Evolutionary conservation across 1,284 basidiomycete species (phyloP), one percentile per base, ranked within the genome.

Genomic region (Hypsizygus ulmarius): DNA sequence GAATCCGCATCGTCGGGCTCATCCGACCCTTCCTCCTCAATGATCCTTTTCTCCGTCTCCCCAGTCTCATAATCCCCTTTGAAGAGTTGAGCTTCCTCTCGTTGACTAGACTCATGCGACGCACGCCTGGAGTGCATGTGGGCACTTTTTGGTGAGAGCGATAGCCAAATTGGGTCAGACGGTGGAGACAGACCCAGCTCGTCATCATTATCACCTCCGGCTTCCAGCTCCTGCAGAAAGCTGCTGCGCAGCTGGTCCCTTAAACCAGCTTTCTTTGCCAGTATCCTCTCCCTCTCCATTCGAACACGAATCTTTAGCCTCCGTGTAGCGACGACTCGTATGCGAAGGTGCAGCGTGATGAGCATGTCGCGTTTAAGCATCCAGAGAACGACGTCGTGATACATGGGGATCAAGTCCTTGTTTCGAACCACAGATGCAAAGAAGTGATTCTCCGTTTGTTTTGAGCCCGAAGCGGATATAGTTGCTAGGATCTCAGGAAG

Each of bases 361-460:
- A 97, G 73, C 50, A 98, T 77, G 57, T 92, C 90, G 42, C 85
- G 82, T 55, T 90, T 87, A 32, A 99, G 76, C 71, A 98, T 81
- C 94, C 95, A 99, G 37, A 89, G 69, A n/a, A 98, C 81, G 30
- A 94, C 87, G 34, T 90, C 82, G 47, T 89, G 78, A 62, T 90
- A 96, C 35, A 84, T 66, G 11, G 81, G 74, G 25, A 93, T 78
- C 14, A 78, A 69, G 25, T 88, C 84, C 55, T 85, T 83, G 18
- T 74, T 71, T 43, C 78, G 73, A 12, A 90, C 84, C 27, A 90
- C 81, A 4, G 81, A 78, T n/a, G 82, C 82, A 65, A 88, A 95
- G 62, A 90, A 88, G 60, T 77, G 87, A 64, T 75, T 84, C 33
- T 80, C 77, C 10, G 68, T 73, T 57, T 78, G 75, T 53, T 79